These are phyloP conservation scores for Penicillium sp. DNA, from an alignment of 2,329 filamentous ascomycete genomes.

Conservation along the genomic window DNA sequence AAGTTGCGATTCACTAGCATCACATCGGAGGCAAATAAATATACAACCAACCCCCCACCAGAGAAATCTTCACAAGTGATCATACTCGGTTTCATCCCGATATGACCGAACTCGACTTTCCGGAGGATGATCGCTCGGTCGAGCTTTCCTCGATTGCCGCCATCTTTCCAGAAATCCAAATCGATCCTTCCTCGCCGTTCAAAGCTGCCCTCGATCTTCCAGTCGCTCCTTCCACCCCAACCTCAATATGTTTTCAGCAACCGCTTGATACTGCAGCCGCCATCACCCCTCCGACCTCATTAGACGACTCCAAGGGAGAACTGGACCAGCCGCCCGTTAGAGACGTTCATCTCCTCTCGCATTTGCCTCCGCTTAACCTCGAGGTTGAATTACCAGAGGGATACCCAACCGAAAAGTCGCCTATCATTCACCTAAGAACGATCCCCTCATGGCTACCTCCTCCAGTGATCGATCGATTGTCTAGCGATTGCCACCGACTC, in stretches of 20 bases:
- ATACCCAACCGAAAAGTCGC: constrained; percentile 55
- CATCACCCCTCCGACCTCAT: constrained; percentile 42
- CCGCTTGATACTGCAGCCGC: constrained; percentile 32
- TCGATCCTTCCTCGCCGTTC: constrained; percentile 47
- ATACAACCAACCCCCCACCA: background rate
- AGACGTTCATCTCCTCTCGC: constrained; percentile 48
- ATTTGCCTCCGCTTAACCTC: constrained; percentile 56
- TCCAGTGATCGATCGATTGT: constrained; percentile 43
- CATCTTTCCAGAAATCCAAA: constrained; percentile 60
- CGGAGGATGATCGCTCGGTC: constrained; percentile 57
- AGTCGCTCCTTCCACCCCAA: constrained; percentile 53
- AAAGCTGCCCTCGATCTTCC: constrained; percentile 54
- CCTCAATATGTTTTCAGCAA: constrained; percentile 45
- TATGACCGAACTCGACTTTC: constrained; percentile 37
- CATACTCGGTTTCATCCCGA: constrained; percentile 1
- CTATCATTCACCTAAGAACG: constrained; percentile 49
- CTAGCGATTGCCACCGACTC: constrained; percentile 46
- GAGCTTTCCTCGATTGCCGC: constrained; percentile 59
- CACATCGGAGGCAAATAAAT: background rate
- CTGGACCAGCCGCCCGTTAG: constrained; percentile 19
- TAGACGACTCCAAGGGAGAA: constrained; percentile 30
- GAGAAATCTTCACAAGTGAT: constrained; percentile 4
- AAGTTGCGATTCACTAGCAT: background rate
- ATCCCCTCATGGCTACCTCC: constrained; percentile 53
- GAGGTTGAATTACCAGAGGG: constrained; percentile 52